Evolutionary conservation across 169 alveolate species (phyloP), one percentile per base, ranked within the genome.

Genomic region (Fabrea salina): DNA sequence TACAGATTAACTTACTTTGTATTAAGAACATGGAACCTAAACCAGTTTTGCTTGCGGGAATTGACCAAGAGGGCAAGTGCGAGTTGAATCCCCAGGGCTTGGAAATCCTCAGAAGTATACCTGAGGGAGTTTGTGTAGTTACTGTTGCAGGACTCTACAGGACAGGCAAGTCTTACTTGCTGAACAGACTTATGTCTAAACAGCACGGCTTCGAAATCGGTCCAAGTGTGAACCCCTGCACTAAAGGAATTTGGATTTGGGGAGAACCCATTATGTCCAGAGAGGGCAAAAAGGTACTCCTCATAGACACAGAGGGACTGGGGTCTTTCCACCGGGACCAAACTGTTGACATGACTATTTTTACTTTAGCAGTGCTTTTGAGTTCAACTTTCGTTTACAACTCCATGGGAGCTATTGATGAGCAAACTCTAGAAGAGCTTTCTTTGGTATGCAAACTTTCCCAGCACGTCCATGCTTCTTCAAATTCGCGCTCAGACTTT

Each of bases 211-310:
- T 93, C 75, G 86, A 83, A 53, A 91, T 93, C 3, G 94, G 93
- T n/a, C 82, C 95, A 13, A 71, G 89, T 11, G 82, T 89, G 8
- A 85, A 88, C 44, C 93, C 97, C 4, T 93, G 96, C 66, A 93
- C 97, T 7, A 83, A 91, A 71, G 97, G 97, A 6, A 82, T 90
- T 1, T 93, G 95, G 97, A 78, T 93, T 61, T 90, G 92, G 90
- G 86, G 92, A 16, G 68, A 61, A 37, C 85, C 84, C 64, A 87
- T 80, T 0, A 57, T 83, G 47, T 58, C 85, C 11, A 83, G 82
- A 51, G 54, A 79, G 39, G 59, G 82, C 68, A 85, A 84, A 80
- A 90, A 89, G 51, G 81, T 89, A 27, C 83, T 82, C 49, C 76
- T 90, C 25, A 83, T 93, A 71, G 97, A 93, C 49, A 87, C 94